phyloP scores from a whole-genome alignment of 805 yeast species.

The Candida tallmaniae region DNA sequence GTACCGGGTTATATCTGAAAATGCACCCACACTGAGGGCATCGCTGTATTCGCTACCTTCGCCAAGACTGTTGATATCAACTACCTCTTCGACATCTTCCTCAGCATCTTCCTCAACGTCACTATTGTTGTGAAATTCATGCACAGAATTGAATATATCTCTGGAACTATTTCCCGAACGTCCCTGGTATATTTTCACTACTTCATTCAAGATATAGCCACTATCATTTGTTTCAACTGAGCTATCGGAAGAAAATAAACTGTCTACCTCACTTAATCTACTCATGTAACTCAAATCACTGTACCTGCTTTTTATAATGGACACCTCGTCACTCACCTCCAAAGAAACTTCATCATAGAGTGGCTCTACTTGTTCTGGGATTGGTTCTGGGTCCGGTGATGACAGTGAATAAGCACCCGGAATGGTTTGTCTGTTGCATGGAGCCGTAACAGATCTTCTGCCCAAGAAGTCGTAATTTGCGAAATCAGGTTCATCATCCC shows the following conservation, averaged over 20 bases:
- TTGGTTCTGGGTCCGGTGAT: no score
- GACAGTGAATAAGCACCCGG: no score
- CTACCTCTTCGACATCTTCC: conserved; percentile 1
- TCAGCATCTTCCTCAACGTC: background rate
- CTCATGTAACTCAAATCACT: background rate
- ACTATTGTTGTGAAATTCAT: background rate
- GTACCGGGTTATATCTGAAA: conserved; percentile 4
- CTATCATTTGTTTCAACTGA: background rate
- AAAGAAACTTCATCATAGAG: no score
- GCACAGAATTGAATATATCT: background rate
- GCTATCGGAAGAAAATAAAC: conserved; percentile 3
- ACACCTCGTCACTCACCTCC: no score
- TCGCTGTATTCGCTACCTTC: background rate
- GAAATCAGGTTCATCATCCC: no score
- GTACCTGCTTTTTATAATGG: background rate
- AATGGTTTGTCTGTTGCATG: no score
- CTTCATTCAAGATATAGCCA: background rate
- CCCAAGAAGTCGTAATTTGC: no score
- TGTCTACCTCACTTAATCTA: conserved; percentile 3
- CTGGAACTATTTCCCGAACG: background rate
- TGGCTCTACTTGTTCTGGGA: no score
- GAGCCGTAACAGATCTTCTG: no score
- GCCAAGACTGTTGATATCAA: no score
- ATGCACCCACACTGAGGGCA: background rate
- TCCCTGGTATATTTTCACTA: background rate